Conservation (phyloP, 2,329 filamentous ascomycete genomes). For the Thyridium curvatum region DNA sequence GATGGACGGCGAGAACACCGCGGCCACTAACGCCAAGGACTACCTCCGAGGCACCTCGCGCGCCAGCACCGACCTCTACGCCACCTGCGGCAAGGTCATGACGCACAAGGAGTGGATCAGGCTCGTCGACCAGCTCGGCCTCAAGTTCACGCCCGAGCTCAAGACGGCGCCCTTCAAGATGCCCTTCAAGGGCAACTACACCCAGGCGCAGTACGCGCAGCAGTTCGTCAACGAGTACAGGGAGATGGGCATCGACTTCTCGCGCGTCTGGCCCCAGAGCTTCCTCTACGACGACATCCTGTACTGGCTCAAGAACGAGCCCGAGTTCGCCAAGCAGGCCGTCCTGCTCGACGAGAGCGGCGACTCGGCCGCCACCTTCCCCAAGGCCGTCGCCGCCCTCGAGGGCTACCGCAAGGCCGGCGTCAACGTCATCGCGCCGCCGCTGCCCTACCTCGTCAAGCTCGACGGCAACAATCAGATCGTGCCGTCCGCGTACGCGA, state of each 20-base stretch:
- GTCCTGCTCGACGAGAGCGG: conserved; percentile 60
- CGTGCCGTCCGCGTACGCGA: conserved; percentile 57
- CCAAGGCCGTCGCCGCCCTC: conserved; percentile 49
- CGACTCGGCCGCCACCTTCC: conserved; percentile 43
- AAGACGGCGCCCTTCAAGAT: conserved; percentile 29
- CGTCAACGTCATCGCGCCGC: conserved; percentile 57
- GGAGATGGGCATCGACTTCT: conserved; percentile 41
- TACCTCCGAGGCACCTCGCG: conserved; percentile 52
- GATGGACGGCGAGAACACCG: conserved; percentile 59
- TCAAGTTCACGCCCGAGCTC: conserved; percentile 9
- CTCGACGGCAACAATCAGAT: conserved; percentile 36
- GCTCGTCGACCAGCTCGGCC: conserved; percentile 6
- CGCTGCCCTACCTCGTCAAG: conserved; percentile 55
- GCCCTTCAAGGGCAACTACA: conserved; percentile 61
- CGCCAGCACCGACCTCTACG: conserved; percentile 62
- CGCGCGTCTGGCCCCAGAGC: conserved; percentile 56
- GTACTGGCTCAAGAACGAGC: conserved; percentile 60
- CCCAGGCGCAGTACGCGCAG: conserved; percentile 57
- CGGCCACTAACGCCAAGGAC: conserved; percentile 49
- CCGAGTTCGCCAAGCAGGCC: conserved; percentile 54
- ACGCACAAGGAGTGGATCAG: conserved; percentile 7
- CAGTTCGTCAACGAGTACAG: conserved; percentile 58
- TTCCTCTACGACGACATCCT: conserved; percentile 59
- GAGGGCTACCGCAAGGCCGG: conserved; percentile 48
- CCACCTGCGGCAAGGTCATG: conserved; percentile 23